Percentiles rank a stretch among this genome's conserved stretches.
Conservation (phyloP, 139 green algal genomes). For the Coelastrella sp. region DNA sequence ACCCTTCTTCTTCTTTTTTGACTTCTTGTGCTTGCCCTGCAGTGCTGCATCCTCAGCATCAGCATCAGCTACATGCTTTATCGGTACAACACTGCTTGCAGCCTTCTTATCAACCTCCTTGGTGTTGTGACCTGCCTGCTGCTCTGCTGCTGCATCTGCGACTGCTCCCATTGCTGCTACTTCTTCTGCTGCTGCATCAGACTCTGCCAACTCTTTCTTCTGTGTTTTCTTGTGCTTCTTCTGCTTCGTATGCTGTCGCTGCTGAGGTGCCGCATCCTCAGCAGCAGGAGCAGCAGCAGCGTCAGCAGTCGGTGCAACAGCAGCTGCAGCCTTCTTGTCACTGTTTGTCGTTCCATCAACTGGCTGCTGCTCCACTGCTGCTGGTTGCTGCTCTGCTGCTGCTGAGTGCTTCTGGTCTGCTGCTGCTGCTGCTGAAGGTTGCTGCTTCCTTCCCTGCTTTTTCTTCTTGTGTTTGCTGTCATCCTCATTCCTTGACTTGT, state of each 20-base stretch:
- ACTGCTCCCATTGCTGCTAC: neutral
- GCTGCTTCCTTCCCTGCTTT: neutral
- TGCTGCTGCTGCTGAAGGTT: neutral
- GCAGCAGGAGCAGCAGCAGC: too few relatives aligned
- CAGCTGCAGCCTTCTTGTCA: neutral
- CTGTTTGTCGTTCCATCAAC: neutral
- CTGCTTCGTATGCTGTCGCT: neutral
- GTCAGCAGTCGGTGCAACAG: neutral
- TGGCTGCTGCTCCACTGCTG: neutral
- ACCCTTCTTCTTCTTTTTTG: too few relatives aligned
- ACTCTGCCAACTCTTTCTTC: neutral
- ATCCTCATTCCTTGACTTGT: too few relatives aligned
- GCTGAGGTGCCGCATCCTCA: too few relatives aligned
- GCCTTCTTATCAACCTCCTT: too few relatives aligned
- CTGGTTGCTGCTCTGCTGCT: neutral
- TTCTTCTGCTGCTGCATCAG: neutral
- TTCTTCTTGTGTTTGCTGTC: neutral
- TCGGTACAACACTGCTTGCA: too few relatives aligned
- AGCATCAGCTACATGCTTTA: too few relatives aligned
- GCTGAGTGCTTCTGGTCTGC: neutral
- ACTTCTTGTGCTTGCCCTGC: neutral
- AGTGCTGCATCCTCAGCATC: neutral
- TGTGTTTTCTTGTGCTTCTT: neutral
- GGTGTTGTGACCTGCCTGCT: too few relatives aligned
- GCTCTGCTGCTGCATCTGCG: neutral